A percentile compares a stretch with the other conserved stretches of the same genome.
phyloP scores from a whole-genome alignment of 2,329 filamentous ascomycete species.

The Westerdykella aurantiaca region DNA sequence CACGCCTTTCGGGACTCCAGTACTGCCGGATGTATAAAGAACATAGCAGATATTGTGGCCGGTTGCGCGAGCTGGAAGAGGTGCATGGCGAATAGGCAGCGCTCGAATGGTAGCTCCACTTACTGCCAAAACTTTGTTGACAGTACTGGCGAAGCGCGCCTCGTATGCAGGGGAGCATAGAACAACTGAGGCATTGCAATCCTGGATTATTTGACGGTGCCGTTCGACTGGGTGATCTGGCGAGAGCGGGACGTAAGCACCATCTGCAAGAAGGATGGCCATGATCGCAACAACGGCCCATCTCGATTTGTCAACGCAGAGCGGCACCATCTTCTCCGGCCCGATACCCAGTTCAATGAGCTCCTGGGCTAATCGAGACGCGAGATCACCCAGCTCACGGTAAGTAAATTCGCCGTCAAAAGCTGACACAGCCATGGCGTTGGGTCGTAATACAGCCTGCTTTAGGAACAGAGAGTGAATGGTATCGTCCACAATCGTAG shows the following conservation, averaged over 20 bases:
- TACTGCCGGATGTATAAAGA: slow-evolving; percentile 32
- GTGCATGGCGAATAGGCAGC: slow-evolving; percentile 8
- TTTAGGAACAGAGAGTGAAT: slow-evolving; percentile 22
- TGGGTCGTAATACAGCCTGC: slow-evolving; percentile 13
- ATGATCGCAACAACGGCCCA: slow-evolving; percentile 36
- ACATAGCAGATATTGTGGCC: slow-evolving; percentile 22
- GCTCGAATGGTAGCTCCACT: slow-evolving; percentile 13
- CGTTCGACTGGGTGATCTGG: slow-evolving; percentile 23
- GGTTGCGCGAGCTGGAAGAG: slow-evolving; percentile 12
- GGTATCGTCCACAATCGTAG: slow-evolving; percentile 18
- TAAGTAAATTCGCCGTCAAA: slow-evolving; percentile 30
- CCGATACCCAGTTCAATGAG: slow-evolving; percentile 28
- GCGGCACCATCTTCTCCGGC: slow-evolving; percentile 29
- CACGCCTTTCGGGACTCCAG: slow-evolving; percentile 28
- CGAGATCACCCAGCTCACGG: slow-evolving; percentile 16
- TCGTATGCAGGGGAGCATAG: slow-evolving; percentile 24
- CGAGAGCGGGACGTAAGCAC: slow-evolving; percentile 27
- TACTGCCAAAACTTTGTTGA: slow-evolving; percentile 15
- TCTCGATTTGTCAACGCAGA: slow-evolving; percentile 34
- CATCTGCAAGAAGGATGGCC: slow-evolving; percentile 32
- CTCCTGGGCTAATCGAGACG: slow-evolving; percentile 22
- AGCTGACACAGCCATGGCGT: slow-evolving; percentile 20
- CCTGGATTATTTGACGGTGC: slow-evolving; percentile 23
- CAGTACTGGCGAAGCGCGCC: slow-evolving; percentile 12
- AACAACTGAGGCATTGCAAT: slow-evolving; percentile 24